These are phyloP conservation scores for Suillus cothurnatus DNA, from an alignment of 768 basidiomycete genomes.

Conservation along the genomic window DNA sequence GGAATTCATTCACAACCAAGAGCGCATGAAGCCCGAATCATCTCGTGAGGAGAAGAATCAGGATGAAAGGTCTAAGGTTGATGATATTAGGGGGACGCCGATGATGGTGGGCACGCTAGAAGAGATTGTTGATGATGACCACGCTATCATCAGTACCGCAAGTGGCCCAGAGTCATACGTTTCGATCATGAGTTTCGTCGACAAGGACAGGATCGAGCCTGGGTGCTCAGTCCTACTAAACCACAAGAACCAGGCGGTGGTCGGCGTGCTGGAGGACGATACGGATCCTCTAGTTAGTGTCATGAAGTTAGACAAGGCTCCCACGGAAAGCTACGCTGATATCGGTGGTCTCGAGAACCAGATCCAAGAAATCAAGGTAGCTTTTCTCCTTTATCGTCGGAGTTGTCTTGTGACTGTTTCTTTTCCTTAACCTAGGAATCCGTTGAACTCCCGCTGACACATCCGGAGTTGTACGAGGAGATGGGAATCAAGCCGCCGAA, in stretches of 20 bases:
- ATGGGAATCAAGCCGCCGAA: slow-evolving; percentile 99
- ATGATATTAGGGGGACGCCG: slow-evolving; percentile 91
- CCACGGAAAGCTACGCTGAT: slow-evolving; percentile 98
- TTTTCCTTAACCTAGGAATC: slow-evolving; percentile 67
- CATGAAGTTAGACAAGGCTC: slow-evolving; percentile 99
- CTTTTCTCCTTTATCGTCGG: neutral
- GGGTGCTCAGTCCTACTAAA: slow-evolving; percentile 94
- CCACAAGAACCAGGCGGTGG: slow-evolving; percentile 93
- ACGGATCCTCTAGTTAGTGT: slow-evolving; percentile 95
- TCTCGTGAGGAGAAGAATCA: slow-evolving; percentile 94
- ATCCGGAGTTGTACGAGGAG: slow-evolving; percentile 98
- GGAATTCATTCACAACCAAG: slow-evolving; percentile 92
- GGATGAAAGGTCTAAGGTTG: slow-evolving; percentile 91
- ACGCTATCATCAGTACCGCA: slow-evolving; percentile 96
- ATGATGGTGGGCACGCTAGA: slow-evolving; percentile 99
- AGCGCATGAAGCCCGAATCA: slow-evolving; percentile 83
- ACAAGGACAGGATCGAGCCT: slow-evolving; percentile 97
- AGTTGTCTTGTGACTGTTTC: neutral
- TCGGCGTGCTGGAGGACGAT: slow-evolving; percentile 95
- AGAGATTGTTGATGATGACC: slow-evolving; percentile 97
- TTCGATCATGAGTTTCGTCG: slow-evolving; percentile 96
- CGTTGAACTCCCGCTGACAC: slow-evolving; percentile 95
- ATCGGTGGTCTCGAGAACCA: slow-evolving; percentile 96
- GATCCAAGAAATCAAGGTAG: slow-evolving; percentile 98
- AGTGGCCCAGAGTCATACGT: slow-evolving; percentile 97